A percentile compares a stretch with the other conserved stretches of the same genome.
Conservation (phyloP, 805 yeast genomes). For the Metschnikowia henanensis region DNA sequence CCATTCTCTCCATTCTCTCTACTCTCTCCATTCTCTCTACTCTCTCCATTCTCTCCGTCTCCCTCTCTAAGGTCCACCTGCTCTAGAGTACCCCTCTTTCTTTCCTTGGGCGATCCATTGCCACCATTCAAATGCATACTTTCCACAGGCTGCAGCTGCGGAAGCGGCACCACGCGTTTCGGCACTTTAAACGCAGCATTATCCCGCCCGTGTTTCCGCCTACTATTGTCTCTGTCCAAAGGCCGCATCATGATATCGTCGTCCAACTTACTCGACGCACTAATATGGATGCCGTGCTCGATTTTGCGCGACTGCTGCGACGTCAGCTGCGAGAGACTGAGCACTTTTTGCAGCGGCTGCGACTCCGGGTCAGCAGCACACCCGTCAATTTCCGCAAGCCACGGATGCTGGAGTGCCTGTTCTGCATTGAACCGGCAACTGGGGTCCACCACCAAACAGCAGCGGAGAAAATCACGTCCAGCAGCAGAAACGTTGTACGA, state of each 20-base stretch:
- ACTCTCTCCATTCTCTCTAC: too few relatives aligned
- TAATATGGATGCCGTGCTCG: conserved; percentile 37
- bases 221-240: conserved; percentile 28
- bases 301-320: conserved; percentile 58
- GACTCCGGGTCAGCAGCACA: not conserved
- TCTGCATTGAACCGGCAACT: conserved; percentile 67
- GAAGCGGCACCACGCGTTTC: conserved; percentile 43
- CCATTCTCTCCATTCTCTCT: conserved; percentile 3
- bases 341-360: conserved; percentile 28
- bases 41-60: too few relatives aligned
- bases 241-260: conserved; percentile 48
- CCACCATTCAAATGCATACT: not conserved
- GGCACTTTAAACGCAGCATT: conserved; percentile 43
- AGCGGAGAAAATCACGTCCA: conserved; percentile 70
- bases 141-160: conserved; percentile 32
- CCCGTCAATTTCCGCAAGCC: conserved; percentile 54
- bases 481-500: conserved; percentile 63
- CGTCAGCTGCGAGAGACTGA: conserved; percentile 69
- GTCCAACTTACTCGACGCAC: conserved; percentile 37
- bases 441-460: conserved; percentile 78
- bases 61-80: too few relatives aligned
- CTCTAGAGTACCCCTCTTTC: too few relatives aligned
- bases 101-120: too few relatives aligned
- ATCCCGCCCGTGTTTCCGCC: conserved; percentile 18
- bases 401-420: conserved; percentile 75